Conservation (phyloP, 257 asterid species). For the Striga asiatica region DNA sequence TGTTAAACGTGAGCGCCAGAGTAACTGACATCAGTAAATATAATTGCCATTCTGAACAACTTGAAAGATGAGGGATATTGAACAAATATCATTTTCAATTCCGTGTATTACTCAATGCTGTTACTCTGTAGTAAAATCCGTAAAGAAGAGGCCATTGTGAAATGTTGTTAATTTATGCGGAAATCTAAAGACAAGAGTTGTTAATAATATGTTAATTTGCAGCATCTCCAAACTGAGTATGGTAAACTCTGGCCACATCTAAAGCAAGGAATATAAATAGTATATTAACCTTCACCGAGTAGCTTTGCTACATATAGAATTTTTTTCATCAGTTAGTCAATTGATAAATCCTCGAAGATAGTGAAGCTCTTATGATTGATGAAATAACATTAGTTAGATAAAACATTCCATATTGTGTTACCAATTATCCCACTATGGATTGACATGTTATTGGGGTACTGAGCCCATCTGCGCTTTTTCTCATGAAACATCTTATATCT, state of each 20-base stretch:
- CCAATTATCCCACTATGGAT: neutral
- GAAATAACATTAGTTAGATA: neutral
- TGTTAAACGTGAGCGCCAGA: neutral
- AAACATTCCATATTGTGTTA: neutral
- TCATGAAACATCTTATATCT: neutral
- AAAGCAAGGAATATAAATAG: neutral
- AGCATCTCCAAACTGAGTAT: neutral
- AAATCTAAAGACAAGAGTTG: neutral
- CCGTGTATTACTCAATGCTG: neutral
- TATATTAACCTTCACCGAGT: neutral
- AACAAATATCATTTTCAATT: neutral
- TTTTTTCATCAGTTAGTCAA: neutral
- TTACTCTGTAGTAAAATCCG: neutral
- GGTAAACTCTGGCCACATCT: too few relatives aligned
- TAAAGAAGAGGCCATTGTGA: neutral
- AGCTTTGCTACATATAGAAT: neutral
- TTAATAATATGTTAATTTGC: too few relatives aligned
- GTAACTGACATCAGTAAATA: neutral
- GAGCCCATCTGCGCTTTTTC: neutral
- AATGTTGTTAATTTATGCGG: constrained; percentile 1
- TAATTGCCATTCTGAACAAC: neutral
- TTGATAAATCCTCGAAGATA: neutral
- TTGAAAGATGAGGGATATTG: neutral
- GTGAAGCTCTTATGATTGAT: neutral
- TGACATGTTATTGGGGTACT: neutral